These are phyloP conservation scores for Termitomyces sp. DNA, from an alignment of 768 basidiomycete genomes.

Conservation along the genomic window DNA sequence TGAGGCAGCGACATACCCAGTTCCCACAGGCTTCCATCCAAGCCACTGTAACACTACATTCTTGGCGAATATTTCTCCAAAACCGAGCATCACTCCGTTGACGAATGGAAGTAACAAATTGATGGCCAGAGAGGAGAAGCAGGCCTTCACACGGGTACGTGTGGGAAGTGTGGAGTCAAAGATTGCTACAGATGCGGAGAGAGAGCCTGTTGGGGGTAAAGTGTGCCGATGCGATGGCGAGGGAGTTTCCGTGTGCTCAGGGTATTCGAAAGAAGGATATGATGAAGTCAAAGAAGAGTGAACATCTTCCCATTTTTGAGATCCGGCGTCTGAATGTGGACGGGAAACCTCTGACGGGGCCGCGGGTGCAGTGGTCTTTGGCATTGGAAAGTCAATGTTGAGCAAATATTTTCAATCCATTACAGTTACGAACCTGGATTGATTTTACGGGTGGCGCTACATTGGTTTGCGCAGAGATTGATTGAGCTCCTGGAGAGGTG, in stretches of 20 bases:
- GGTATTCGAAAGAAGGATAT: slow-evolving; percentile 77
- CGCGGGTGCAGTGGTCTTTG: slow-evolving; percentile 5
- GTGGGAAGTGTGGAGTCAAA: slow-evolving; percentile 64
- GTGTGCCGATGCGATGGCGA: slow-evolving; percentile 28
- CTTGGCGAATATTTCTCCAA: slow-evolving; percentile 90
- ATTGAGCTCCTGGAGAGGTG: slow-evolving; percentile 11
- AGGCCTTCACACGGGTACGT: slow-evolving; percentile 61
- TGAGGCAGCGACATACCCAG: slow-evolving; percentile 32
- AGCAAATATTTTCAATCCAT: neutral
- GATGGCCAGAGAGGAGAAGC: slow-evolving; percentile 72
- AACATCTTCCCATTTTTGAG: slow-evolving; percentile 73
- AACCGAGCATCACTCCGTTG: slow-evolving; percentile 95
- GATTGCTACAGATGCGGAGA: slow-evolving; percentile 59
- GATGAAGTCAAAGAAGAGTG: slow-evolving; percentile 56
- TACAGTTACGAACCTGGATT: slow-evolving; percentile 21
- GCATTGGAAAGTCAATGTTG: neutral
- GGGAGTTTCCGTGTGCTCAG: slow-evolving; percentile 52
- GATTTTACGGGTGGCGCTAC: slow-evolving; percentile 30
- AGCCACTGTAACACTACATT: slow-evolving; percentile 57
- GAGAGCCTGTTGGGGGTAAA: slow-evolving; percentile 21
- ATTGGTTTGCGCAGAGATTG: slow-evolving; percentile 32
- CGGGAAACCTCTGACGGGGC: slow-evolving; percentile 20
- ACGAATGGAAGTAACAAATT: slow-evolving; percentile 85
- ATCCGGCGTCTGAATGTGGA: slow-evolving; percentile 31
- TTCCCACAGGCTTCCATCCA: slow-evolving; percentile 35